Conservation (phyloP, 768 basidiomycete species). For the Psilocybe subaeruginosa region DNA sequence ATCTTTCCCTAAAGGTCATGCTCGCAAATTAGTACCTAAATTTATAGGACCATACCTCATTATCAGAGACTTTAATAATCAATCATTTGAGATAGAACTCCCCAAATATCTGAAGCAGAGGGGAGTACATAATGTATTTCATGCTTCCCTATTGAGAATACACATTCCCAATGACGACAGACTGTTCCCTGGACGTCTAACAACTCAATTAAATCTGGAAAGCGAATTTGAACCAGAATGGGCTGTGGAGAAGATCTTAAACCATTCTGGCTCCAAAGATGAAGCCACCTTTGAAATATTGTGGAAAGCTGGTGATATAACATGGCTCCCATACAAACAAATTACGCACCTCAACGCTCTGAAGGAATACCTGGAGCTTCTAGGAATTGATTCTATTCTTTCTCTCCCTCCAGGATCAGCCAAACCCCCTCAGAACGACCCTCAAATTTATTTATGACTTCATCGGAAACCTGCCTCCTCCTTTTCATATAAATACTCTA, state of each 20-base stretch:
- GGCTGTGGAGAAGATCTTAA: slow-evolving; percentile 26
- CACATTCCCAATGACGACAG: slow-evolving; percentile 5
- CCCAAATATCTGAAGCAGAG: slow-evolving; percentile 3
- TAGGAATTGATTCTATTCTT: too few relatives aligned
- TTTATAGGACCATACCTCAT: slow-evolving; percentile 19
- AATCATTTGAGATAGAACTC: slow-evolving; percentile 5
- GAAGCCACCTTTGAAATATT: slow-evolving; percentile 26
- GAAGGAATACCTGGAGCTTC: background rate
- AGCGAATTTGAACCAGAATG: slow-evolving; percentile 24
- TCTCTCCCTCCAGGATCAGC: too few relatives aligned
- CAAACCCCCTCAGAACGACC: too few relatives aligned
- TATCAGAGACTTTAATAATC: slow-evolving; percentile 5
- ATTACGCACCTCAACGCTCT: slow-evolving; percentile 6
- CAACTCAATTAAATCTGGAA: slow-evolving; percentile 18
- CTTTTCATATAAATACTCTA: too few relatives aligned
- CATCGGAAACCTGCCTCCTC: too few relatives aligned
- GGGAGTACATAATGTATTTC: background rate
- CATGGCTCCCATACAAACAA: slow-evolving; percentile 31
- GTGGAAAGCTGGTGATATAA: slow-evolving; percentile 32
- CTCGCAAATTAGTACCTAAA: slow-evolving; percentile 18
- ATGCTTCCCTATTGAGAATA: slow-evolving; percentile 1
- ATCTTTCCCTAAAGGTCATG: slow-evolving; percentile 11
- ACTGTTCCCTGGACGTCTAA: background rate
- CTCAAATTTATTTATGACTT: too few relatives aligned
- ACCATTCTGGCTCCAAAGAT: slow-evolving; percentile 21